phyloP scores from a whole-genome alignment of 129 eudicot genomes.

The Helianthus tuberosus region DNA sequence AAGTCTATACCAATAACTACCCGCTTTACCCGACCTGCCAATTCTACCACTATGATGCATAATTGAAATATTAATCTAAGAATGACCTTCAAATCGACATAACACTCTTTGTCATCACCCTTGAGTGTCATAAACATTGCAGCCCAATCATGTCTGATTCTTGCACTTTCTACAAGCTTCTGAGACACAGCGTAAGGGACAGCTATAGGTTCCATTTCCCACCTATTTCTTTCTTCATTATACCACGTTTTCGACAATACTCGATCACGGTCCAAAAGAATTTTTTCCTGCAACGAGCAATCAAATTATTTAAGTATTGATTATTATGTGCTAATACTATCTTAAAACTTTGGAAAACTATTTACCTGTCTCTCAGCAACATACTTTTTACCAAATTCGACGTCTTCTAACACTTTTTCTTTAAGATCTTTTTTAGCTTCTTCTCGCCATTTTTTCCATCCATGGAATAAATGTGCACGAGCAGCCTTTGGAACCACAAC shows the following conservation, averaged over 20 bases:
- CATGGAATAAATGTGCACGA: conserved; percentile 57
- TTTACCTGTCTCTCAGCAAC: conserved; percentile 81
- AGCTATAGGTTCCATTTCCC: conserved; percentile 88
- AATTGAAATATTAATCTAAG: background rate
- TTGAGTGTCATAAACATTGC: conserved; percentile 77
- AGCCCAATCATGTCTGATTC: conserved; percentile 89
- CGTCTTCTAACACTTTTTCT: conserved; percentile 53
- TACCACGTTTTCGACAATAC: conserved; percentile 76
- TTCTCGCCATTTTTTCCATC: conserved; percentile 93
- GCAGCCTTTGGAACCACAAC: conserved; percentile 79
- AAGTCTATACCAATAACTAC: background rate
- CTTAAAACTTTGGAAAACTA: conserved; percentile 3
- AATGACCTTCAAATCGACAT: conserved; percentile 65
- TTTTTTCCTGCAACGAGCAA: conserved; percentile 55
- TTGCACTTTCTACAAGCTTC: conserved; percentile 71
- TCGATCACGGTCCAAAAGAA: conserved; percentile 85
- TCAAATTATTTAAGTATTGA: background rate
- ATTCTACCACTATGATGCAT: background rate
- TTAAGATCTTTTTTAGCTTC: conserved; percentile 67
- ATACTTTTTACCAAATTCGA: conserved; percentile 77
- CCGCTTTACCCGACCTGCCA: background rate
- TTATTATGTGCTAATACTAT: background rate
- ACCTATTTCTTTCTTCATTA: conserved; percentile 70
- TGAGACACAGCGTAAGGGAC: conserved; percentile 79
- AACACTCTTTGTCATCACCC: conserved; percentile 81